Base-by-base conservation (phyloP, 202 grass and related monocot genomes). In the Saccharum hybrid region DNA sequence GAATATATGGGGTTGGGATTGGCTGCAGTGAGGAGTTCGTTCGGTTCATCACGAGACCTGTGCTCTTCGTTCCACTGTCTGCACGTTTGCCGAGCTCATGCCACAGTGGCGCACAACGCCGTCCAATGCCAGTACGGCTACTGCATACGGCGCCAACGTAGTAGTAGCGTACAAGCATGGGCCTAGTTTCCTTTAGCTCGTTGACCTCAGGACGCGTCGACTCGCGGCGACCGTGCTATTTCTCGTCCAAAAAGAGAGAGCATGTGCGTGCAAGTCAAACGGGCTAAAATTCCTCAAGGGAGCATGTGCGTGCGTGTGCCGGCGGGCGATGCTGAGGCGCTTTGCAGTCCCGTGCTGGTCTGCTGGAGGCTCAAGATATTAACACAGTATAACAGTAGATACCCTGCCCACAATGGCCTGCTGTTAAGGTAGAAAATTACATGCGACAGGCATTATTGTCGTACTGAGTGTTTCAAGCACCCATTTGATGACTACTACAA, bases 121-220 rank as follows among this genome's bases (percentile, higher is more conserved):
- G 0, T 19, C 22, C 31, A 7, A 23, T 26, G 9, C 52, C 54
- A 72, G 23, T 22, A 59, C 19, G 3, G 16, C 49, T 14, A 9
- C 13, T 65, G 21, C 45, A 2, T 15, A n/a, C n/a, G n/a, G n/a
- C n/a, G n/a, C n/a, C n/a, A 33, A 28, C 41, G 22, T 49, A 16
- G 23, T 28, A 1, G 28, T 72, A 49, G 46, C 64, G 82, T 89
- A 41, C 43, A 89, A 76, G 80, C 74, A 78, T n/a, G n/a, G n/a
- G n/a, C n/a, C n/a, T n/a, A n/a, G n/a, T n/a, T n/a, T n/a, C n/a
- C n/a, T n/a, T n/a, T 78, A 68, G 52, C 40, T n/a, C 42, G 77
- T 81, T 85, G 78, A 85, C 77, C 75, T 66, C 16, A 22, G 54
- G 36, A 80, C 33, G 63, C 87, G 77, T 89, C 13, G 13, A 36